These are phyloP conservation scores for Schizophyllum commune DNA, from an alignment of 1,284 basidiomycete species.

Conservation along the genomic window DNA sequence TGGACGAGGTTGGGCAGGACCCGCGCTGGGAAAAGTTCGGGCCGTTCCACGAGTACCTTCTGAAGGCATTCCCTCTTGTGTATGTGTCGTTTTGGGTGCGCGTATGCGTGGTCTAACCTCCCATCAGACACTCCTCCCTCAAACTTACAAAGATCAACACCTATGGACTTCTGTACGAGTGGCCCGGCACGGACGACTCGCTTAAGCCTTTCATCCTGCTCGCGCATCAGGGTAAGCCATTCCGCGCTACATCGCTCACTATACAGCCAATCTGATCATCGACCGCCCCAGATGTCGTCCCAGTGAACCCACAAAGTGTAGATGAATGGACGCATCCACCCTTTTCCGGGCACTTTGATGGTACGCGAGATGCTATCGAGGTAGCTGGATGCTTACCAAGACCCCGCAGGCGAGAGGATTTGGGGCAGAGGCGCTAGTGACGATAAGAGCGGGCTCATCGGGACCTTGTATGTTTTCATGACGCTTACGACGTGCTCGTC, in stretches of 20 bases:
- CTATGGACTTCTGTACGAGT: constrained; percentile 63
- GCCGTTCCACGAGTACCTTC: constrained; percentile 41
- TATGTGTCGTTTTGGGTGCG: constrained; percentile 20
- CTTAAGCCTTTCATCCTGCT: constrained; percentile 64
- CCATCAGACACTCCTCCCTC: constrained; percentile 24
- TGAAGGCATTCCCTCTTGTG: constrained; percentile 39
- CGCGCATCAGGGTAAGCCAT: constrained; percentile 54
- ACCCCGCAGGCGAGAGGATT: constrained; percentile 33
- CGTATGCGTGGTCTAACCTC: background rate
- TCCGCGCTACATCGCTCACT: no score
- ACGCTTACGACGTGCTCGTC: background rate
- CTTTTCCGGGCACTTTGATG: constrained; percentile 13
- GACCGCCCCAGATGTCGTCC: constrained; percentile 69
- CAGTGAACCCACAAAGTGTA: constrained; percentile 49
- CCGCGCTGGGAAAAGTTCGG: constrained; percentile 44
- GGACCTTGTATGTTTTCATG: constrained; percentile 35
- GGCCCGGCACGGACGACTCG: constrained; percentile 51
- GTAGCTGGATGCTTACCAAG: background rate
- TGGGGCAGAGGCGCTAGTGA: constrained; percentile 62
- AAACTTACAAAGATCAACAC: constrained; percentile 54
- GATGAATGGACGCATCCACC: constrained; percentile 39
- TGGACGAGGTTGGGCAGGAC: constrained; percentile 32
- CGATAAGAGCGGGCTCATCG: constrained; percentile 56
- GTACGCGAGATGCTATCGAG: background rate
- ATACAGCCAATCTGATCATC: no score